A percentile compares a stretch with the other conserved stretches of the same genome.
Conservation (phyloP, 2,329 filamentous ascomycete genomes). For the Diaporthe sp. region DNA sequence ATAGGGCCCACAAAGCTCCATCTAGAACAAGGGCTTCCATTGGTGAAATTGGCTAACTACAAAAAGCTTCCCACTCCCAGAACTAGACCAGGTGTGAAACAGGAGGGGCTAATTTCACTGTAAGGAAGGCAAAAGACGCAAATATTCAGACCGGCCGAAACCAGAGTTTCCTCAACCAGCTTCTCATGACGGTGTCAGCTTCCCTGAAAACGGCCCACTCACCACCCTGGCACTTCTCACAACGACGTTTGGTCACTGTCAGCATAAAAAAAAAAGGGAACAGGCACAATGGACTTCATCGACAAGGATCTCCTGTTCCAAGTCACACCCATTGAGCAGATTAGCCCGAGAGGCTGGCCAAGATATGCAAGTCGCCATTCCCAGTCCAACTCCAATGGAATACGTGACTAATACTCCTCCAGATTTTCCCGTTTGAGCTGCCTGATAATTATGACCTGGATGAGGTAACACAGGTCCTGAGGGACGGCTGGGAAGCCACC, state of each 20-base stretch:
- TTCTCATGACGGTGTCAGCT: neutral
- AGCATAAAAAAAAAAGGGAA: neutral
- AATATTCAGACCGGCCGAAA: neutral
- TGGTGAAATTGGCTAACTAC: neutral
- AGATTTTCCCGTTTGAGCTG: conserved; percentile 53
- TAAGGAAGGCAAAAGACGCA: neutral
- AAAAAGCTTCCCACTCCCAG: neutral
- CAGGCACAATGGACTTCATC: neutral
- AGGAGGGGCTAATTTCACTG: neutral
- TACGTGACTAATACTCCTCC: neutral
- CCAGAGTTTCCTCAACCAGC: neutral
- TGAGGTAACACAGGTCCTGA: conserved; percentile 46
- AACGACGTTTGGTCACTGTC: neutral
- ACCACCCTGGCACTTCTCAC: neutral
- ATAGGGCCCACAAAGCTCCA: conserved; percentile 15
- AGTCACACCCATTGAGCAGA: conserved; percentile 14
- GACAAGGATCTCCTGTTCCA: conserved; percentile 13
- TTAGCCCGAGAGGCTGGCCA: conserved; percentile 20
- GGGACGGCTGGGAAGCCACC: conserved; percentile 49
- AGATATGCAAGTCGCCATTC: neutral
- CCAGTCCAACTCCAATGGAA: neutral
- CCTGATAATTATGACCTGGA: conserved; percentile 49
- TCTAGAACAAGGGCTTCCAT: neutral
- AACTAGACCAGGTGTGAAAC: neutral
- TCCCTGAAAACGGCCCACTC: neutral